Conservation (phyloP, 805 yeast genomes). For the Wickerhamiella kazuoi region DNA sequence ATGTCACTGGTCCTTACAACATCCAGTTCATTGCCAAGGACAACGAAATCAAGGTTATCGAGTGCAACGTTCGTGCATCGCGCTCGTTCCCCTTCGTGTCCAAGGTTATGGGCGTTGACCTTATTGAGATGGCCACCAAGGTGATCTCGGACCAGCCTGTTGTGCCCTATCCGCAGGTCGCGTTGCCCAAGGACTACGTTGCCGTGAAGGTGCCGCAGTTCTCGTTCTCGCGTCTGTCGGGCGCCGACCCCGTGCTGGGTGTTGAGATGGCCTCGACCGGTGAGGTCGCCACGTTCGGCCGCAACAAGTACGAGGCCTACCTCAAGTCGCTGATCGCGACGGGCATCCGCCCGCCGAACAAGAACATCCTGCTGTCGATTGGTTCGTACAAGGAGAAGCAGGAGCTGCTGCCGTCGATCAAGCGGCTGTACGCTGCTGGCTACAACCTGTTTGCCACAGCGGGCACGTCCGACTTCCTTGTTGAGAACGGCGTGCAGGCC, state of each 20-base stretch:
- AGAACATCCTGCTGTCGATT: conserved; percentile 79
- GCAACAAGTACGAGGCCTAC: conserved; percentile 92
- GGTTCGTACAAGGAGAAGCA: conserved; percentile 95
- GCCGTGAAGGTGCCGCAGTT: conserved; percentile 96
- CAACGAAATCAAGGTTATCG: conserved; percentile 91
- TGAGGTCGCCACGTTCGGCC: conserved; percentile 96
- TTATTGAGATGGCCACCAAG: conserved; percentile 93
- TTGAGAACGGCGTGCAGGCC: conserved; percentile 87
- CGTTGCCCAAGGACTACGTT: conserved; percentile 83
- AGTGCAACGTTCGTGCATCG: conserved; percentile 98
- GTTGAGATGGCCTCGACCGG: conserved; percentile 99
- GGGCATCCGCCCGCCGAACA: conserved; percentile 88
- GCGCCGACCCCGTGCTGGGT: conserved; percentile 95
- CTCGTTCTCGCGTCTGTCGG: conserved; percentile 89
- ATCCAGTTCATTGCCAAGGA: conserved; percentile 94
- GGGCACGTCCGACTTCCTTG: conserved; percentile 96
- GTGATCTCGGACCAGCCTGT: conserved; percentile 82
- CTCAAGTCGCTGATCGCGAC: conserved; percentile 86
- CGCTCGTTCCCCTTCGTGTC: conserved; percentile 98
- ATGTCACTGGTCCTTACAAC: conserved; percentile 94
- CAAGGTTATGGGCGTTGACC: conserved; percentile 88
- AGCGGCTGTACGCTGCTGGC: conserved; percentile 65
- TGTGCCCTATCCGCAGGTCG: conserved; percentile 75
- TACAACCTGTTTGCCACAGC: conserved; percentile 91
- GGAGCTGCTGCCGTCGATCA: conserved; percentile 78